Percentiles rank a stretch among this genome's conserved stretches.
Evolutionary conservation across 768 basidiomycete genomes (phyloP).

Genomic region (Thelephora ganbajun): DNA sequence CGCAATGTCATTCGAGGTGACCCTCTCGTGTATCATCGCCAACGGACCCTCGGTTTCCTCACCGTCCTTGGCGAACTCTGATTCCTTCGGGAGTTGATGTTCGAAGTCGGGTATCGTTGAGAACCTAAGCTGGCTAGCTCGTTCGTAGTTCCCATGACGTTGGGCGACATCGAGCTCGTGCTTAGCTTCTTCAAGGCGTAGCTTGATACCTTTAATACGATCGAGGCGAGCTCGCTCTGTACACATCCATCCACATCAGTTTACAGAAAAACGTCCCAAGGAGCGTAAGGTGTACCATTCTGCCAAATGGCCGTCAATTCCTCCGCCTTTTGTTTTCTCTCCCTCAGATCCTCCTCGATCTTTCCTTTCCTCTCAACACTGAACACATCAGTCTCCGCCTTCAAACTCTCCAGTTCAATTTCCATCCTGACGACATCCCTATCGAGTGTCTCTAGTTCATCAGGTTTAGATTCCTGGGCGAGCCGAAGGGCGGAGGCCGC

Average conservation of each 20-base stretch:
- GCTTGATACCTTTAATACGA: conserved; percentile 57
- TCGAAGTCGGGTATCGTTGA: conserved; percentile 76
- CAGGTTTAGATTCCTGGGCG: conserved; percentile 81
- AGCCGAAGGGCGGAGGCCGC: conserved; percentile 78
- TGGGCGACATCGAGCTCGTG: conserved; percentile 81
- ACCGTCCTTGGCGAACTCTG: conserved; percentile 24
- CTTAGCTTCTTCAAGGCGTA: conserved; percentile 69
- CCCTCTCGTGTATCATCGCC: conserved; percentile 69
- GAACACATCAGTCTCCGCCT: conserved; percentile 78
- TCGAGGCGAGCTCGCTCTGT: conserved; percentile 57
- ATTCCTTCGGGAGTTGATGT: conserved; percentile 46
- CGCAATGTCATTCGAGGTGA: conserved; percentile 82
- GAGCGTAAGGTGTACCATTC: conserved; percentile 28
- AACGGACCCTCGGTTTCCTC: conserved; percentile 35
- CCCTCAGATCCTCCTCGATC: conserved; percentile 48
- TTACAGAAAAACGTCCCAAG: neutral
- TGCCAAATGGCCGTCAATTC: conserved; percentile 58
- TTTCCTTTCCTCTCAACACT: conserved; percentile 57
- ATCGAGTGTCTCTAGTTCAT: conserved; percentile 70
- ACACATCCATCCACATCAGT: neutral
- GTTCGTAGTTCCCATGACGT: conserved; percentile 76
- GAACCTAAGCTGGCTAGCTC: conserved; percentile 73
- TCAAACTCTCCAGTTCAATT: conserved; percentile 81
- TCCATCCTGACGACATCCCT: conserved; percentile 76
- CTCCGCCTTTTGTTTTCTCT: conserved; percentile 49